These are phyloP conservation scores for Mortierella hygrophila DNA, from an alignment of 192 early-diverging fungal species.

Conservation along the genomic window DNA sequence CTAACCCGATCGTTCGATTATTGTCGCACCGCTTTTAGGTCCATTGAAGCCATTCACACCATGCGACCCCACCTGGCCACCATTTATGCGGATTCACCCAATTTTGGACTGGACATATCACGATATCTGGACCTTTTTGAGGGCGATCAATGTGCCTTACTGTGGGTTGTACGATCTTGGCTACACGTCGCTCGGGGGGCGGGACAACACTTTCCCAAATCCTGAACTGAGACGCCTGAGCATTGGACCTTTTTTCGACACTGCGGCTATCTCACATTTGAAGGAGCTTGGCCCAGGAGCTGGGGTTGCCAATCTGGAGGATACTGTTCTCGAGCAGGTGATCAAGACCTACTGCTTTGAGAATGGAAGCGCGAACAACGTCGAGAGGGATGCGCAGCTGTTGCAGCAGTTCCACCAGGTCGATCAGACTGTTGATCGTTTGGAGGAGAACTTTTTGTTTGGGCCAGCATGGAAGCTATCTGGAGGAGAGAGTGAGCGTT, in stretches of 20 bases:
- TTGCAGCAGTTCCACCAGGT: conserved; percentile 32
- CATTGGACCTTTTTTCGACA: conserved; percentile 43
- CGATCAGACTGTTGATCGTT: conserved; percentile 58
- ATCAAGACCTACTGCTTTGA: not conserved
- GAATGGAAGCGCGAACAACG: conserved; percentile 29
- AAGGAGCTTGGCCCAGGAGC: conserved; percentile 15
- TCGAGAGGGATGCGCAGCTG: conserved; percentile 28
- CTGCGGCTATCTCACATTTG: conserved; percentile 42
- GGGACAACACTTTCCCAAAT: conserved; percentile 87
- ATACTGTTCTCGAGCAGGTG: not conserved
- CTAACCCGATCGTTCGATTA: not conserved
- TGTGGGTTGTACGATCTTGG: conserved; percentile 92
- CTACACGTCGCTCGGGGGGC: conserved; percentile 93
- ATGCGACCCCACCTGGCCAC: conserved; percentile 93
- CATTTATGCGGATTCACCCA: conserved; percentile 91
- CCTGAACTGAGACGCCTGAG: conserved; percentile 70
- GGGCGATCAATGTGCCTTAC: conserved; percentile 76
- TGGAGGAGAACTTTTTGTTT: conserved; percentile 59
- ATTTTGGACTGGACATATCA: conserved; percentile 92
- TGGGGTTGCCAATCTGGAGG: not conserved
- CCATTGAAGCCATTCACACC: conserved; percentile 70
- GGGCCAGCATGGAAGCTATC: conserved; percentile 74
- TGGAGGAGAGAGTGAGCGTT: conserved; percentile 74
- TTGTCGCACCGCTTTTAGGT: not conserved
- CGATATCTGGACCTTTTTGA: conserved; percentile 87